Evolutionary conservation across 129 eudicot species (phyloP).

Genomic region (Escallonia herrerae): DNA sequence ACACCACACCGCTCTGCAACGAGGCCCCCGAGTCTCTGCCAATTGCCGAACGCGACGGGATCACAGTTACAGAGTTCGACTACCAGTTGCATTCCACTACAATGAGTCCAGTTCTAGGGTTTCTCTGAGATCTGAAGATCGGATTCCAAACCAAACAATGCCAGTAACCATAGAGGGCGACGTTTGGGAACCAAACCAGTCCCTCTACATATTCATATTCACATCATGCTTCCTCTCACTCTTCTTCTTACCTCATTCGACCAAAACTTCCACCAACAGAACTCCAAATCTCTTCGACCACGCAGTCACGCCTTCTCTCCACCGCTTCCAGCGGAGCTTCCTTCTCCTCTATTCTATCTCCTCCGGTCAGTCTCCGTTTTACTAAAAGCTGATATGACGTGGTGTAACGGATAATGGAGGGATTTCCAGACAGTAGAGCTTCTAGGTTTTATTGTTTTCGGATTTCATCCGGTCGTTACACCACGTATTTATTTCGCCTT

Average conservation of each 20-base stretch:
- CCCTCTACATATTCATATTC: slow-evolving; percentile 47
- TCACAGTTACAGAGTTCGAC: no score
- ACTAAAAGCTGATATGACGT: neutral
- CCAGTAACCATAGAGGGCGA: slow-evolving; percentile 64
- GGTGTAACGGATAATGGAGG: neutral
- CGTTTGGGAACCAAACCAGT: slow-evolving; percentile 58
- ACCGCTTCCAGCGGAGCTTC: slow-evolving; percentile 50
- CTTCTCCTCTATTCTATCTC: slow-evolving; percentile 52
- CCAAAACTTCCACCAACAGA: slow-evolving; percentile 19
- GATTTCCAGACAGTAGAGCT: neutral
- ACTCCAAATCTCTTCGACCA: slow-evolving; percentile 49
- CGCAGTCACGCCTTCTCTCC: slow-evolving; percentile 44
- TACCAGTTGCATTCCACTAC: no score
- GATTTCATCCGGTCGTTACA: neutral
- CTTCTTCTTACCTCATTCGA: slow-evolving; percentile 42
- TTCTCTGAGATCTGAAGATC: neutral
- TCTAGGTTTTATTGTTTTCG: neutral
- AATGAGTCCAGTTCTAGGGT: no score
- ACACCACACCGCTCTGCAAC: no score
- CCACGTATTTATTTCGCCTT: no score
- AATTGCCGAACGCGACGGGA: no score
- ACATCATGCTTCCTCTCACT: slow-evolving; percentile 54
- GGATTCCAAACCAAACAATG: slow-evolving; percentile 26
- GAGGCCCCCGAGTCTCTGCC: no score
- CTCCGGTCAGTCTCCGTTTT: slow-evolving; percentile 40